Percentiles rank a stretch among this genome's conserved stretches.
These are phyloP conservation scores for Kingdonia uniflora DNA, from an alignment of 164 flowering plant genomes.

Conservation along the genomic window DNA sequence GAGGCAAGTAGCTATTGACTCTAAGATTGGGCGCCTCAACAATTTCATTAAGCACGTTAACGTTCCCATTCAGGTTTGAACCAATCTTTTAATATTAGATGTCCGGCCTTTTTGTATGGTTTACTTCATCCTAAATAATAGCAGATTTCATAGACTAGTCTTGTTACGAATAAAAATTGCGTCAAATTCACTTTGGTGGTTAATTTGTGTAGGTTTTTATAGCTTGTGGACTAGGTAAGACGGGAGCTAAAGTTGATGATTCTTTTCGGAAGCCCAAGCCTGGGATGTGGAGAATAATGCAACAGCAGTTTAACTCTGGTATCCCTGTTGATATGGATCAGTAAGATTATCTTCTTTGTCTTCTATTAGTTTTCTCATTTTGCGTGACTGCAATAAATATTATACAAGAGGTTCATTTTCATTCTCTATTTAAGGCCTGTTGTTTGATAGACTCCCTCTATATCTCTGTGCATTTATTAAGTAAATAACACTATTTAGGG, in stretches of 20 bases:
- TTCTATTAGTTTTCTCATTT: conserved; percentile 2
- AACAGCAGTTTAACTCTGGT: conserved; percentile 79
- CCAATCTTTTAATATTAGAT: background rate
- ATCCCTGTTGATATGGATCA: conserved; percentile 67
- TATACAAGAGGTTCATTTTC: background rate
- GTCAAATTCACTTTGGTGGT: background rate
- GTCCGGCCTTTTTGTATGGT: background rate
- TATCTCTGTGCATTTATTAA: background rate
- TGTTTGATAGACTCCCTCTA: background rate
- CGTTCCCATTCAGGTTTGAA: conserved; percentile 77
- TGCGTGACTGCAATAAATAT: background rate
- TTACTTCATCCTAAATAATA: background rate
- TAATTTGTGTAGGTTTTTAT: conserved; percentile 52
- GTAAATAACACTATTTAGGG: conserved; percentile 1
- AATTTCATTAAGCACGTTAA: conserved; percentile 55
- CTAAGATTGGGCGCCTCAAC: conserved; percentile 72
- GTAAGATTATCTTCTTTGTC: conserved; percentile 25
- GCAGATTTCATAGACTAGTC: too few relatives aligned
- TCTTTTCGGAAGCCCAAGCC: conserved; percentile 77
- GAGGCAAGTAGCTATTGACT: conserved; percentile 82
- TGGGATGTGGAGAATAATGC: conserved; percentile 94
- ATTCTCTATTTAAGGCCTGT: background rate
- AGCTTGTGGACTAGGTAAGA: conserved; percentile 63
- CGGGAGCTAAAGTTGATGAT: conserved; percentile 39
- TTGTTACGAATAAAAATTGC: too few relatives aligned